Base-by-base conservation (phyloP, 2,329 filamentous ascomycete genomes). In the Chrysoporthe cubensis region DNA sequence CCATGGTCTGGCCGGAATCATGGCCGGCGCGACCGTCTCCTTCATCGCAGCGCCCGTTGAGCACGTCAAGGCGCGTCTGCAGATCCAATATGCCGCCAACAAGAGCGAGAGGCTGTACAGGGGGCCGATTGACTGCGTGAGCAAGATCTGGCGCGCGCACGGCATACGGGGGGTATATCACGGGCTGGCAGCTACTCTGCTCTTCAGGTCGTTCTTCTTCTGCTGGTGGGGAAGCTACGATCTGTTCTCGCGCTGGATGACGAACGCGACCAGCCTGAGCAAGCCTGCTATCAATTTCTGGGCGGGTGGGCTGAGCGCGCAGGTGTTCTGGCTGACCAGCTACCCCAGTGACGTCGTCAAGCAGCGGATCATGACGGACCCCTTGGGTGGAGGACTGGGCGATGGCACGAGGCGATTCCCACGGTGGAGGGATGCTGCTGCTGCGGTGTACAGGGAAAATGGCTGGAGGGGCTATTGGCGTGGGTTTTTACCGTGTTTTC, bases 191-290 rank as follows among this genome's bases (percentile, higher is more conserved):
- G 92, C 96, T 1, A 98, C 96, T 0, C 82, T 98, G 61, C 79
- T 98, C 60, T 98, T 98, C 82, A 88, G 96, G 21, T 88, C 89
- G 16, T 97, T 95, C 81, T 99, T 99, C 84, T 97, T 97, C 85
- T 96, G 91, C 82, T 98, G 94, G 94, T 99, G 96, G 96, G 90
- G 90, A n/a, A 91, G 89, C 69, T 99, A 99, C 82, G 95, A 97
- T 75, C 73, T 97, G 42, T 86, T 98, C 73, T 92, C 92, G 5
- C 84, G 88, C 32, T 80, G 85, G 68, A 82, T 98, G 76, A 83
- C 87, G 65, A 79, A 87, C 21, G 83, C 88, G 73, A 97, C 94
- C 2, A 79, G 73, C 14, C 81, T 97, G 65, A 91, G 91, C 65
- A 88, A 88, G 0, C 93, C 96, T 0, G 90, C 90, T 1, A 85